Evolutionary conservation across 1,284 basidiomycete species (phyloP).

Genomic region (Leccinum pseudoinsigne): DNA sequence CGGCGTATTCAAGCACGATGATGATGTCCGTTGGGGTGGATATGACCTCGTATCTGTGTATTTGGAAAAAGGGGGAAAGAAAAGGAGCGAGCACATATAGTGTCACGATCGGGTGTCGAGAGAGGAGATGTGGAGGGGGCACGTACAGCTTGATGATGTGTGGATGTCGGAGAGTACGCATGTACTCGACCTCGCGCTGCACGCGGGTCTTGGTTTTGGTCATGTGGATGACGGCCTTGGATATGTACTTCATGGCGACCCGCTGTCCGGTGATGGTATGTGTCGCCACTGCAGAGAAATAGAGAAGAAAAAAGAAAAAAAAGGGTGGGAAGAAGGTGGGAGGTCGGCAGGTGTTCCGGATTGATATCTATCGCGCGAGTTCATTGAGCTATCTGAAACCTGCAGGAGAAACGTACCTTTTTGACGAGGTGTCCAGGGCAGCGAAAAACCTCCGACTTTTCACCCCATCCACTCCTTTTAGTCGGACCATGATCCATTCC

Average conservation of each 20-base stretch:
- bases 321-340: background rate
- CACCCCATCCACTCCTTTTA: too few relatives aligned
- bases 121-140: constrained; percentile 6
- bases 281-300: background rate
- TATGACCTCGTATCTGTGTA: constrained; percentile 89
- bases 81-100: background rate
- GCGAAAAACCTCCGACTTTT: too few relatives aligned
- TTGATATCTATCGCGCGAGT: too few relatives aligned
- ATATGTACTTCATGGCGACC: constrained; percentile 98
- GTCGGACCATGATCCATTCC: too few relatives aligned
- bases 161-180: constrained; percentile 87
- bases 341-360: too few relatives aligned
- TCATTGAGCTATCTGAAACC: too few relatives aligned
- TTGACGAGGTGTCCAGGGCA: too few relatives aligned
- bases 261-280: constrained; percentile 79
- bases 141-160: constrained; percentile 95
- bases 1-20: constrained; percentile 93
- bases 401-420: too few relatives aligned
- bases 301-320: constrained; percentile 9
- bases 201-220: constrained; percentile 92
- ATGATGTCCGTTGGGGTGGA: constrained; percentile 93
- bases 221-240: constrained; percentile 90
- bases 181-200: constrained; percentile 94
- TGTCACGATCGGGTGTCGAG: constrained; percentile 12
- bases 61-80: background rate